Base-by-base conservation (phyloP, 2,329 filamentous ascomycete species). In the Pyrenophora seminiperda region DNA sequence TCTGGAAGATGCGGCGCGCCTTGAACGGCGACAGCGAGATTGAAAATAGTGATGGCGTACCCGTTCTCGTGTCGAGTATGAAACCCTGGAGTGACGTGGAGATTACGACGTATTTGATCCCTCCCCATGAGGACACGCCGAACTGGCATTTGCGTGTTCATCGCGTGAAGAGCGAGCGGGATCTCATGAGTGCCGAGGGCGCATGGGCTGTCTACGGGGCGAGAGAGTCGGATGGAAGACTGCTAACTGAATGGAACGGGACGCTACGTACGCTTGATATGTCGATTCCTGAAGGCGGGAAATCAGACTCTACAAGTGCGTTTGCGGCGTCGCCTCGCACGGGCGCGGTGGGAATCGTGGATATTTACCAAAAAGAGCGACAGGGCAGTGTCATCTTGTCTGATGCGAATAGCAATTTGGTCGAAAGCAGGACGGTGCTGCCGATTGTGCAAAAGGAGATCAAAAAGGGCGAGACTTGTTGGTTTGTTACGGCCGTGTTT, bases 341-440 rank as follows among this genome's bases (percentile, higher is more conserved):
- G 9, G 80, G 81, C 0, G 79, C 74, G 17, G 79, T 81, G 1
- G 81, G 81, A 0, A 79, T 82, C 10, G 69, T 72, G 3, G 80
- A 82, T 47, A 51, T 81, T 31, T 63, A 64, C 13, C 60, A 71
- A 5, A 62, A 53, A 15, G 53, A 63, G 10, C 77, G 87, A 15
- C 73, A 71, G 45, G 88, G 88, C 3, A 85, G 81, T 66, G 77
- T 90, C 19, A 83, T 91, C 39, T 85, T 90, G 49, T 87, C 88
- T 9, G 89, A 92, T 67, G 88, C 89, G 5, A 91, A 92, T 74
- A 88, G 86, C 39, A 92, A 92, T 72, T 74, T 92, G 27, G 78
- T 91, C 2, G 85, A 90, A 73, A 84, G 85, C 50, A 77, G 89
- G 50, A 90, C 87, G 3, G 79, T 88, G 33, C 82, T 92, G 59